These are phyloP conservation scores for Marchantia polymorpha DNA, from an alignment of 225 moss, liverwort and hornwort genomes.

Conservation along the genomic window DNA sequence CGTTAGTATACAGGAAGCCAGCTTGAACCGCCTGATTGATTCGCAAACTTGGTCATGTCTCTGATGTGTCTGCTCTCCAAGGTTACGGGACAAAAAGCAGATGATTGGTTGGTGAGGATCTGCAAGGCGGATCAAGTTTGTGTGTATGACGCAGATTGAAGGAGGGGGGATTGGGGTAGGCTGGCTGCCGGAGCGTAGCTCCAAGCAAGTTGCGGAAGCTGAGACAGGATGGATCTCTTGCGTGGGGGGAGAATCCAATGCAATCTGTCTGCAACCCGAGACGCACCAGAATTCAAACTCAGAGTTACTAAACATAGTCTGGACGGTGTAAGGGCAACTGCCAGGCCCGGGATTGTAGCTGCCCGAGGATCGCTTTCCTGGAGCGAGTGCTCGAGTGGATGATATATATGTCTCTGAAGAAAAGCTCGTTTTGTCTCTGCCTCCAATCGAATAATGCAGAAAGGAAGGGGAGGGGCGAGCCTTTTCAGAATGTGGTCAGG, in stretches of 20 bases:
- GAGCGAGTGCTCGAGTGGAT: neutral
- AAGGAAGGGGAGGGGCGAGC: neutral
- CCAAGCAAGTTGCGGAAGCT: neutral
- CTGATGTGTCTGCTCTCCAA: neutral
- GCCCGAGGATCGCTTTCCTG: neutral
- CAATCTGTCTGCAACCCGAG: neutral
- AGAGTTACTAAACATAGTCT: neutral
- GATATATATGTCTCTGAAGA: neutral
- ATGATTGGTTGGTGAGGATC: neutral
- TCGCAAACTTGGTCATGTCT: too few species aligned
- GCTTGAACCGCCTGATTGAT: too few species aligned
- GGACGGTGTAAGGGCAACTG: neutral
- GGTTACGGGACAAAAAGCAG: neutral
- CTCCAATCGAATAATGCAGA: neutral
- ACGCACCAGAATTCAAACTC: neutral
- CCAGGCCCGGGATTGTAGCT: neutral
- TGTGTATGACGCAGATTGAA: neutral
- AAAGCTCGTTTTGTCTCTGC: conserved; percentile 1
- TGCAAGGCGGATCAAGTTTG: neutral
- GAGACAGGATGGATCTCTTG: neutral
- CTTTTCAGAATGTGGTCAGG: conserved; percentile 4
- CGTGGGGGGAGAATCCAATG: neutral
- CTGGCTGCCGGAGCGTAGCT: neutral
- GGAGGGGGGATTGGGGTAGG: neutral
- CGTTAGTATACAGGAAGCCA: too few species aligned